Base-by-base conservation (phyloP, 2,329 filamentous ascomycete genomes). In the Ploettnerulaceae sp. region DNA sequence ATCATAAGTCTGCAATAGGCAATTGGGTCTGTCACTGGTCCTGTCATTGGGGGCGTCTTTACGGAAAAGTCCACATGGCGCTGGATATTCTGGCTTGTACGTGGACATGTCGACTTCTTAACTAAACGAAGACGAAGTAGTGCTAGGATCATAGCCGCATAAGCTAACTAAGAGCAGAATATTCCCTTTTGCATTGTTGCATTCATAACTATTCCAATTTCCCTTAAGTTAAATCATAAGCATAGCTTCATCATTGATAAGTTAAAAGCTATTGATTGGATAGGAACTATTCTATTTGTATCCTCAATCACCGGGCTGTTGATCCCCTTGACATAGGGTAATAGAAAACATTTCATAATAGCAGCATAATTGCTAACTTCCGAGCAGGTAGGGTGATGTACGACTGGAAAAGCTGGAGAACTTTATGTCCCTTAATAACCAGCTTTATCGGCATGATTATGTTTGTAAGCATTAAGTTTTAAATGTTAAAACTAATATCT, bases 61-160 rank as follows among this genome's bases (percentile, higher is more conserved):
- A 68, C 74, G 3, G 76, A 48, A 64, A 71, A 32, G 67, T 34
- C 28, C 20, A n/a, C 18, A 35, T 31, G 24, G 38, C 64, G 74
- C 8, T 84, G 79, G 78, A 74, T 84, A 41, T 82, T 82, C 58
- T 84, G 74, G 71, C 58, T 61, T n/a, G n/a, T n/a, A n/a, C n/a
- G n/a, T n/a, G n/a, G n/a, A n/a, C n/a, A n/a, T n/a, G n/a, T n/a
- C n/a, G n/a, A n/a, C n/a, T n/a, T n/a, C n/a, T n/a, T n/a, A n/a
- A n/a, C n/a, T n/a, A n/a, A n/a, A n/a, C n/a, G n/a, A n/a, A n/a
- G n/a, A n/a, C n/a, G n/a, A n/a, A n/a, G n/a, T n/a, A n/a, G n/a
- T n/a, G n/a, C n/a, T n/a, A n/a, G n/a, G n/a, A n/a, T n/a, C n/a
- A n/a, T n/a, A n/a, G n/a, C n/a, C n/a, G n/a, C n/a, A n/a, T n/a